A percentile compares a stretch with the other conserved stretches of the same genome.
phyloP scores from a whole-genome alignment of 2,329 filamentous ascomycete genomes.

The Botrytis cinerea region DNA sequence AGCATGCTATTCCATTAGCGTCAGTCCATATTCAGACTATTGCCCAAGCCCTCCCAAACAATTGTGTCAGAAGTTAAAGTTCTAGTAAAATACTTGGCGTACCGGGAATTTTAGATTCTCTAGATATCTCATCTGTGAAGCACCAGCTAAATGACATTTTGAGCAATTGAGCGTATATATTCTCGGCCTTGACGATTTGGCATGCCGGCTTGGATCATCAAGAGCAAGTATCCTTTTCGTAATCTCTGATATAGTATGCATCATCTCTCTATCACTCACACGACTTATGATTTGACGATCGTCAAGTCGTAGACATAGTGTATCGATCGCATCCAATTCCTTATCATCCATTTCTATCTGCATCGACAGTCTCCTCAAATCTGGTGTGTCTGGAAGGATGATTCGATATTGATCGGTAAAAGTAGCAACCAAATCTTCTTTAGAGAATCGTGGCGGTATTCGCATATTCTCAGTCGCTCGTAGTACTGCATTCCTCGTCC shows the following conservation, averaged over 20 bases:
- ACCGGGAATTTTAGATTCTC: slow-evolving; percentile 39
- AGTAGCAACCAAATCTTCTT: slow-evolving; percentile 42
- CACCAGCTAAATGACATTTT: slow-evolving; percentile 43
- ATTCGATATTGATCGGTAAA: slow-evolving; percentile 45
- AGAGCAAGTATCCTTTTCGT: slow-evolving; percentile 43
- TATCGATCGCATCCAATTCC: slow-evolving; percentile 45
- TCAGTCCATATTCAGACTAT: slow-evolving; percentile 14
- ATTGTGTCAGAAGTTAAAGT: not conserved
- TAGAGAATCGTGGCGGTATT: slow-evolving; percentile 42
- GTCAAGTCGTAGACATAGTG: slow-evolving; percentile 41
- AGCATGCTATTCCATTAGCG: slow-evolving; percentile 19
- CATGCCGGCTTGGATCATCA: slow-evolving; percentile 43
- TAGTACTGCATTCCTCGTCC: slow-evolving; percentile 45
- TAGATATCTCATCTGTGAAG: slow-evolving; percentile 42
- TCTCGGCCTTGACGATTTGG: slow-evolving; percentile 39
- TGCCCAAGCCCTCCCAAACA: not conserved
- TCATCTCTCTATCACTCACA: slow-evolving; percentile 46
- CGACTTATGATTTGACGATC: slow-evolving; percentile 44
- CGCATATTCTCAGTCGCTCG: slow-evolving; percentile 43
- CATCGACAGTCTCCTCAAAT: slow-evolving; percentile 36
- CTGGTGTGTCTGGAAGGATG: slow-evolving; percentile 45
- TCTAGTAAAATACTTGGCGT: slow-evolving; percentile 26
- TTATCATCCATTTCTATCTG: slow-evolving; percentile 41
- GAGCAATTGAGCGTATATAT: slow-evolving; percentile 45
- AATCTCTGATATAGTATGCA: slow-evolving; percentile 44